phyloP scores from a whole-genome alignment of 202 grass and related monocot genomes.

The Hordeum pubiflorum region DNA sequence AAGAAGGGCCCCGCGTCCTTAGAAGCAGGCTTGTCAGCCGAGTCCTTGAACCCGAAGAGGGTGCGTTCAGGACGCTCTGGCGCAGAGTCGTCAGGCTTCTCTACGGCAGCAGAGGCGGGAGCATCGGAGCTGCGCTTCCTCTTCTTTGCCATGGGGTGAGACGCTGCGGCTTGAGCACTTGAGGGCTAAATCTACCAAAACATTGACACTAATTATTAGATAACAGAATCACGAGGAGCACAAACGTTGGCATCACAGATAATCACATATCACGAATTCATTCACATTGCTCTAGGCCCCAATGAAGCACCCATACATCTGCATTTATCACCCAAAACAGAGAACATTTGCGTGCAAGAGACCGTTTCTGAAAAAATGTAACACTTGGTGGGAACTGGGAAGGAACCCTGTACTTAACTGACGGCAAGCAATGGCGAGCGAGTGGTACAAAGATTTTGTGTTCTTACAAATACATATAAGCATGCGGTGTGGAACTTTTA shows the following conservation, averaged over 20 bases:
- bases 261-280: too few species aligned
- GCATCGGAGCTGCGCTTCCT: conserved; percentile 47
- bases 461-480: not conserved
- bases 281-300: not conserved
- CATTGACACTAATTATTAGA: too few species aligned
- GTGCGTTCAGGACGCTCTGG: conserved; percentile 45
- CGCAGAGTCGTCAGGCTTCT: conserved; percentile 43
- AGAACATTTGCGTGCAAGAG: not conserved
- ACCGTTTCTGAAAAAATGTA: not conserved
- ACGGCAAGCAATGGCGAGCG: too few species aligned
- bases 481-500: not conserved
- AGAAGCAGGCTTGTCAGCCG: not conserved
- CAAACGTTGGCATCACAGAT: too few species aligned
- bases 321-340: not conserved
- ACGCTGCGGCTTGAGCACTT: too few species aligned
- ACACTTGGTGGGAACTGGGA: not conserved
- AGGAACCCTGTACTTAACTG: too few species aligned
- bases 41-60: conserved; percentile 58
- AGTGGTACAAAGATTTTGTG: not conserved
- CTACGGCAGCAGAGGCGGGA: not conserved
- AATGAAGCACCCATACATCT: not conserved
- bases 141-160: conserved; percentile 58
- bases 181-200: too few species aligned
- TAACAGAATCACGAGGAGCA: not conserved
- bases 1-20: conserved; percentile 16